Evolutionary conservation across 352 stramenopile genomes (phyloP), one percentile per base, ranked within the genome.

Genomic region (Phytophthora chlamydospora): DNA sequence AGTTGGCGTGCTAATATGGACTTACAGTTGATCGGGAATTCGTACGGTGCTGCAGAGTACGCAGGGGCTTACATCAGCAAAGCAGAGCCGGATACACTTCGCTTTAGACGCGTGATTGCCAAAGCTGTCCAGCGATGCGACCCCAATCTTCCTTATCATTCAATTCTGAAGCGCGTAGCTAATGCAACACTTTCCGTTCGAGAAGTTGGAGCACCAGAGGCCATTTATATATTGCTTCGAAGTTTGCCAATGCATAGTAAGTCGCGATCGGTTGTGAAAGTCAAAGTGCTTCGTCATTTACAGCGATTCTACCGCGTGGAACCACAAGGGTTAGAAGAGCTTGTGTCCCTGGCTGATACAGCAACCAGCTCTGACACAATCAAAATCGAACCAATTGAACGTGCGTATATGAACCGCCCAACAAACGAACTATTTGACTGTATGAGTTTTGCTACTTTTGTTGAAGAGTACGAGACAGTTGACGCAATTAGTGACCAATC

Each of bases 331-430:
- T 6, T 36, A 34, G 16, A 32, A 10, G 24, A 16, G 8, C 19
- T 46, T 1, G 40, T 2, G 11, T 16, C 19, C 8, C 24, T 48
- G 21, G 41, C 21, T 5, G 41, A 8, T 17, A 27, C 24, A 27
- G 12, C 5, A 16, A 6, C 41, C 14, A n/a, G 32, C 8, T n/a
- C 19, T 9, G 16, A 48, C 11, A 32, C 4, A 1, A 34, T 48
- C 6, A 19, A 13, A 27, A 19, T 34, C 19, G 41, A 48, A 9
- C 41, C 16, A 12, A n/a, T 32, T 34, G 21, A 19, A 13, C 17
- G 21, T 34, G 41, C 41, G 17, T 48, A 48, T 24, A 36, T 34
- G 41, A 48, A 48, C 19, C 41, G 41, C 8, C 41, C 41, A 16
- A 13, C 11, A 6, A 16, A 48, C 4, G 10, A 32, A 2, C 8